Evolutionary conservation across 768 basidiomycete species (phyloP).

Genomic region (Pisolithus albus): DNA sequence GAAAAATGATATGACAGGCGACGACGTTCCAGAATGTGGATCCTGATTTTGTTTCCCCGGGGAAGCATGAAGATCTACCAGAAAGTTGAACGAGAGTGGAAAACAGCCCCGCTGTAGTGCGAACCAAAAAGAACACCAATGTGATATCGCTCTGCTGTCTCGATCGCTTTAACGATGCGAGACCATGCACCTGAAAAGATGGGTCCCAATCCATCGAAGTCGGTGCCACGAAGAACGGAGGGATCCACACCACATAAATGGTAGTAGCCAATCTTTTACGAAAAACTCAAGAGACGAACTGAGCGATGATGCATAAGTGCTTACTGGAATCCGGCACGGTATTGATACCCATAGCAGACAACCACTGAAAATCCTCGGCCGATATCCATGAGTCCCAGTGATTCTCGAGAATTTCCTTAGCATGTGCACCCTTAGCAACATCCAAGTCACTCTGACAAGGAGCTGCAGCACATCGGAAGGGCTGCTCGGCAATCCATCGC

Average conservation of each 20-base stretch:
- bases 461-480: constrained; percentile 45
- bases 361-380: constrained; percentile 48
- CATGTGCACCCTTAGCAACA: constrained; percentile 48
- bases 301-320: constrained; percentile 38
- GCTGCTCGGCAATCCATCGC: constrained; percentile 60
- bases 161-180: constrained; percentile 53
- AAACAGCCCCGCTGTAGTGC: constrained; percentile 9
- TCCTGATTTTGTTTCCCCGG: constrained; percentile 72
- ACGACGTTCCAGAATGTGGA: constrained; percentile 58
- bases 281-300: neutral
- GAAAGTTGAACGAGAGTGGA: constrained; percentile 13
- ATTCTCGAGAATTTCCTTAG: constrained; percentile 35
- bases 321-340: constrained; percentile 55
- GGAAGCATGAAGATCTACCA: constrained; percentile 64
- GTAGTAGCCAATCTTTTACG: constrained; percentile 61
- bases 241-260: constrained; percentile 56
- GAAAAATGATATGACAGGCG: constrained; percentile 43
- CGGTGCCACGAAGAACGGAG: constrained; percentile 55
- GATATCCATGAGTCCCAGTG: constrained; percentile 54
- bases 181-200: constrained; percentile 64
- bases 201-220: constrained; percentile 46
- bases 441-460: constrained; percentile 66
- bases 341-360: constrained; percentile 47
- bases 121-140: constrained; percentile 72
- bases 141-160: constrained; percentile 45